A percentile compares a stretch with the other conserved stretches of the same genome.
These are phyloP conservation scores for Hymenoscyphus infarciens DNA, from an alignment of 2,329 filamentous ascomycete genomes.

Conservation along the genomic window DNA sequence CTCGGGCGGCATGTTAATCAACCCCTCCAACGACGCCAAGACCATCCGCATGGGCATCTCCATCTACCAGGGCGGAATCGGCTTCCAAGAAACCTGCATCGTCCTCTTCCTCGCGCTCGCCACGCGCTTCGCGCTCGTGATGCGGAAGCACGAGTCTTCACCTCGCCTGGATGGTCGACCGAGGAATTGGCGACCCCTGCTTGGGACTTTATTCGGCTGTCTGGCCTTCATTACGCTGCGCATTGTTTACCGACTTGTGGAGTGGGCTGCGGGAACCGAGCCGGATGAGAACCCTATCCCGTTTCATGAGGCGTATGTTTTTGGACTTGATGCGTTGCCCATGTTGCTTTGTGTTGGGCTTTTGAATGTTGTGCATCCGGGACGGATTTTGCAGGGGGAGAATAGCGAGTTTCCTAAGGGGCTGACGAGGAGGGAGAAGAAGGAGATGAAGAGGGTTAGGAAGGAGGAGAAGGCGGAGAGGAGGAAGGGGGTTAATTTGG, in stretches of 20 bases:
- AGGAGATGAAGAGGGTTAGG: not conserved
- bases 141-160: conserved; percentile 36
- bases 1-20: conserved; percentile 37
- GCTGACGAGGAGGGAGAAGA: conserved; percentile 9
- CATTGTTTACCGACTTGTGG: conserved; percentile 11
- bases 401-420: conserved; percentile 12
- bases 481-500: conserved; percentile 2
- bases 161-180: conserved; percentile 31
- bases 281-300: conserved; percentile 8
- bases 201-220: conserved; percentile 40
- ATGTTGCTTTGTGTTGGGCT: conserved; percentile 5
- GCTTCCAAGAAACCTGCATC: conserved; percentile 49
- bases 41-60: conserved; percentile 38
- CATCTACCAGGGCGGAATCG: conserved; percentile 53
- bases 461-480: conserved; percentile 5
- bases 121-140: conserved; percentile 38
- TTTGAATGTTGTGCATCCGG: conserved; percentile 10
- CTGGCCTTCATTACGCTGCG: conserved; percentile 42
- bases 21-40: conserved; percentile 31
- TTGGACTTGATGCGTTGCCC: conserved; percentile 8
- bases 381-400: conserved; percentile 9
- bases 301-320: conserved; percentile 7
- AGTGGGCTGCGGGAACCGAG: conserved; percentile 3
- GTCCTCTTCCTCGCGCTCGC: conserved; percentile 43
- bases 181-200: conserved; percentile 26